Base-by-base conservation (phyloP, 2,329 filamentous ascomycete genomes). In the Albophoma yamanashiensis region DNA sequence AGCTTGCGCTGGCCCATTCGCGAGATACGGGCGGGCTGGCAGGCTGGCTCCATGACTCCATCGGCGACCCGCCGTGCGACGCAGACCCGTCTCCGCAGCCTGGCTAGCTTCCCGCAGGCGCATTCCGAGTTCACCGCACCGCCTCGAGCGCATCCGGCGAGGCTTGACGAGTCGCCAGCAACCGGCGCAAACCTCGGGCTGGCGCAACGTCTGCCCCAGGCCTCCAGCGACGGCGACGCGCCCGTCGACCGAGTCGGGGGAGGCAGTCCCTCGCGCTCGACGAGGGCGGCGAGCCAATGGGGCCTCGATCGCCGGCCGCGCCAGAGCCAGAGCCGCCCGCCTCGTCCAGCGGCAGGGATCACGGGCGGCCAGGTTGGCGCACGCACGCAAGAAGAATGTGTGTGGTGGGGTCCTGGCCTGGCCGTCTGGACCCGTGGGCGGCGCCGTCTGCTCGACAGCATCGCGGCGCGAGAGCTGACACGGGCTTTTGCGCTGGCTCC, bases 321-420 rank as follows among this genome's bases (percentile, higher is more conserved):
- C 27, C 27, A 31, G 27, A 31, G 42, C 22, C 31, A n/a, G 50
- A 38, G 50, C 62, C 60, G 62, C 62, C 63, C 61, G 61, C 62
- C 62, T 56, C 59, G 58, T 63, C 36, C 60, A 61, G 60, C 55
- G 60, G 58, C 66, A 67, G 65, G 66, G 66, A 67, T 67, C 64
- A 55, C 58, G 59, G 59, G 61, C 59, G 58, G 64, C 53, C 58
- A 57, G 60, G 27, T 9, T 9, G 20, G 50, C 27, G 27, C 50
- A 53, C 47, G 14, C 50, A 15, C 27, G 27, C 45, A 31, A 50
- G 3, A 36, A 12, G 50, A n/a, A 31, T 36, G 50, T 56, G 55
- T 56, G 39, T 57, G 55, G 55, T 31, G 38, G 50, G 50, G 50
- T 12, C 31, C 27, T 9, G 50, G 20, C 20, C 27, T 31, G 47